Base-by-base conservation (phyloP, 2,329 filamentous ascomycete species). In the Monilinia polystroma region DNA sequence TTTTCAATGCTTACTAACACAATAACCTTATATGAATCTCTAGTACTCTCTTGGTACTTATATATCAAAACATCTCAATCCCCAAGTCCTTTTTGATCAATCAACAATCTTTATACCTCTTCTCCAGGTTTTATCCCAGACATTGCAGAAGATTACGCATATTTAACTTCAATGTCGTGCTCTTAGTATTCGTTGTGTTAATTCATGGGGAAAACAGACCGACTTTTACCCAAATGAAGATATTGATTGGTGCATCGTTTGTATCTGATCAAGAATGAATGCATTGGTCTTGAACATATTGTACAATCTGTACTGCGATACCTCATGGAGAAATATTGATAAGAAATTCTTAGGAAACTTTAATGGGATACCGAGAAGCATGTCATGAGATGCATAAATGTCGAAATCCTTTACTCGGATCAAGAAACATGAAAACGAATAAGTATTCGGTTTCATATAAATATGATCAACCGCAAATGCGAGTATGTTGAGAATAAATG, bases 111-210 rank as follows among this genome's bases (percentile, higher is more conserved):
- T 35, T 6, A 35, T 35, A 8, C 32, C 18, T 47, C 18, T 47
- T 47, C 45, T 10, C 45, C 45, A 43, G 41, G 41, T 43, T 43
- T 43, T 43, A 14, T 43, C 41, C 41, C 45, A 18, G 18, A n/a
- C 45, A 47, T 47, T 47, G 45, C 45, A 47, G 20, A 51, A 11
- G 8, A 51, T 51, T 51, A 35, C 38, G 55, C 55, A 41, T 41
- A 43, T 38, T 57, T 57, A 43, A 57, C 55, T 38, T 57, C 55
- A 29, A 57, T 56, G 35, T 57, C 55, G 38, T 57, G 38, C 14
- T 43, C 55, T 57, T 26, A 1, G 23, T 20, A 12, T 41, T 41
- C 20, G 35, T 26, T 43, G 38, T 23, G 23, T 23, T 23, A 23
- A 57, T 43, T n/a, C 10, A 26, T 57, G 38, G 38, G 55, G 55